A percentile compares a stretch with the other conserved stretches of the same genome.
Conservation (phyloP, 148 eudicot genomes). For the Persicaria tinctoria region DNA sequence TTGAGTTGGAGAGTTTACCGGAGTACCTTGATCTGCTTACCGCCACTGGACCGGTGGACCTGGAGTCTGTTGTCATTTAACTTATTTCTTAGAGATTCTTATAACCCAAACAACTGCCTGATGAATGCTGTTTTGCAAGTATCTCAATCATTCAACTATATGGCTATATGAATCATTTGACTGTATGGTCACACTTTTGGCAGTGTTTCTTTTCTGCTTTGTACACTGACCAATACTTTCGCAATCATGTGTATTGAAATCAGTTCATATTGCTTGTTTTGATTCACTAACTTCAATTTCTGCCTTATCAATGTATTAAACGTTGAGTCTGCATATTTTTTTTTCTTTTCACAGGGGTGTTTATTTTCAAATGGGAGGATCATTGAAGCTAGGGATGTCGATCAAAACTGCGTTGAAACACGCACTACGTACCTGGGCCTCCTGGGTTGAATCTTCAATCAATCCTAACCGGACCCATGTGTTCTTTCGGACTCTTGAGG, state of each 20-base stretch:
- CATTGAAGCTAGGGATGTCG: constrained; percentile 82
- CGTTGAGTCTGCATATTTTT: neutral
- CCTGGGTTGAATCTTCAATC: constrained; percentile 68
- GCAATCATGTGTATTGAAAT: neutral
- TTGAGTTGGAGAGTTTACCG: too few relatives aligned
- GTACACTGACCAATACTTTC: neutral
- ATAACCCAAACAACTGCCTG: neutral
- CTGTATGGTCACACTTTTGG: neutral
- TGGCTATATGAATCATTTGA: neutral
- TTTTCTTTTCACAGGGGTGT: constrained; percentile 70
- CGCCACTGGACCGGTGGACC: neutral
- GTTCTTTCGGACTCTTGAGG: constrained; percentile 86
- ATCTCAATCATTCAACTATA: neutral
- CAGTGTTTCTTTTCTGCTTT: neutral
- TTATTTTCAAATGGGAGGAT: constrained; percentile 69
- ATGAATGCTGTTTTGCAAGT: neutral
- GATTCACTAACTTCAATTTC: neutral
- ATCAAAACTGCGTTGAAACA: constrained; percentile 45
- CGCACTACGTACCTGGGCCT: constrained; percentile 74
- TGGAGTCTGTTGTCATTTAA: neutral
- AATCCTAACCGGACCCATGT: constrained; percentile 70
- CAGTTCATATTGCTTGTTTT: neutral
- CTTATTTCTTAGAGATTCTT: neutral
- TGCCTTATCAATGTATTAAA: neutral
- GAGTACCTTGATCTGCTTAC: neutral